These are phyloP conservation scores for Phytophthora constricta DNA, from an alignment of 352 stramenopile species.

Conservation along the genomic window DNA sequence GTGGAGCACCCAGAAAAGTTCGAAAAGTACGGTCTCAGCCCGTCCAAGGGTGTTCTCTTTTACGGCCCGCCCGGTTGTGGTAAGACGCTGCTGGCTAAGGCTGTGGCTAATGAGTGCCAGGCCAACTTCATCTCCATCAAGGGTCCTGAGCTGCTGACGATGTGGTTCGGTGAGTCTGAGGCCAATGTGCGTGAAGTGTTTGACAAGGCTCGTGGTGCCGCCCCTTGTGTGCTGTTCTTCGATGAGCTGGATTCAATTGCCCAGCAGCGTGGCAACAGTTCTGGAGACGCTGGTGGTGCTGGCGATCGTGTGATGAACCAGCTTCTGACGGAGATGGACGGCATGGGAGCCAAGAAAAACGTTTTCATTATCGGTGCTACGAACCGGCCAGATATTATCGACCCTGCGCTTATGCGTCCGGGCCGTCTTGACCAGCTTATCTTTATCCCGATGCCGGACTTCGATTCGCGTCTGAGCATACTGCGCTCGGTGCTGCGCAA, in stretches of 20 bases:
- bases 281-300: constrained; percentile 96
- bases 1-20: constrained; percentile 99
- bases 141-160: constrained; percentile 99
- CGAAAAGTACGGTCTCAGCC: constrained; percentile 96
- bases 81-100: constrained; percentile 99
- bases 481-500: constrained; percentile 97
- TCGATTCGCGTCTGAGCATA: constrained; percentile 96
- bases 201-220: constrained; percentile 97
- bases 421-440: constrained; percentile 98
- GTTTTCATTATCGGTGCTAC: constrained; percentile 99
- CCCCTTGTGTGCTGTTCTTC: constrained; percentile 99
- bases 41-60: constrained; percentile 98
- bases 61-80: constrained; percentile 99
- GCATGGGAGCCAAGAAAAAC: constrained; percentile 99
- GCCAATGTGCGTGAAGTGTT: constrained; percentile 99
- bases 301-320: constrained; percentile 99
- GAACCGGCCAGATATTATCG: constrained; percentile 98
- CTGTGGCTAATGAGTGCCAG: constrained; percentile 99
- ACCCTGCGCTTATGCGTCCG: constrained; percentile 97
- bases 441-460: constrained; percentile 98
- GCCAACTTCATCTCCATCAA: constrained; percentile 99
- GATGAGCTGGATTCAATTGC: constrained; percentile 99
- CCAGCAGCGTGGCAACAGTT: constrained; percentile 94
- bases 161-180: constrained; percentile 99
- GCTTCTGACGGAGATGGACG: constrained; percentile 99